These are phyloP conservation scores for Coniferiporia weirii DNA, from an alignment of 1,284 basidiomycete species.

Conservation along the genomic window DNA sequence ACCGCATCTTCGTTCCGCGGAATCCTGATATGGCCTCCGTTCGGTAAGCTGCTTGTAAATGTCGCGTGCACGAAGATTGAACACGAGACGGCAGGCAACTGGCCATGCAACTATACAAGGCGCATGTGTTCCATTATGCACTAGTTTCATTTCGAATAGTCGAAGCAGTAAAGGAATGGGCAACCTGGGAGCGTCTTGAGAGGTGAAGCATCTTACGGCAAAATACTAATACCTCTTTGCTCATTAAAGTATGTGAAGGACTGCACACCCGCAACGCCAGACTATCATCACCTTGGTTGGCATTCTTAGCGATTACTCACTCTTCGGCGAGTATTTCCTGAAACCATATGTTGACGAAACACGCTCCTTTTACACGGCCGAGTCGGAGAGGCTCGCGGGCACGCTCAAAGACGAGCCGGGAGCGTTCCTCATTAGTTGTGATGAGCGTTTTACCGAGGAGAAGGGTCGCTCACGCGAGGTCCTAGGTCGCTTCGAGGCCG, in stretches of 20 bases:
- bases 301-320: slow-evolving; percentile 45
- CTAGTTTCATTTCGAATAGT: slow-evolving; percentile 42
- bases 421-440: slow-evolving; percentile 50
- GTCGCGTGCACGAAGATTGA: not conserved
- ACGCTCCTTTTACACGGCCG: slow-evolving; percentile 45
- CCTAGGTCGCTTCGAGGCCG: slow-evolving; percentile 38
- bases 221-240: not conserved
- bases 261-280: slow-evolving; percentile 29
- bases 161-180: slow-evolving; percentile 51
- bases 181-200: slow-evolving; percentile 48
- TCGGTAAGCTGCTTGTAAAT: slow-evolving; percentile 20
- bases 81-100: slow-evolving; percentile 37
- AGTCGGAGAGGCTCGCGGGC: slow-evolving; percentile 36
- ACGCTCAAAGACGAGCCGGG: slow-evolving; percentile 40
- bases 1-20: slow-evolving; percentile 26
- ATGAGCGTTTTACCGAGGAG: slow-evolving; percentile 50
- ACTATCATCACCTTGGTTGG: slow-evolving; percentile 44
- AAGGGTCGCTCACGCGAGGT: slow-evolving; percentile 45
- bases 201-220: slow-evolving; percentile 26
- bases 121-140: slow-evolving; percentile 46
- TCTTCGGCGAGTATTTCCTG: slow-evolving; percentile 53
- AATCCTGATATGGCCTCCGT: slow-evolving; percentile 24
- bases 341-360: slow-evolving; percentile 45
- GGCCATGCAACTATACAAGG: slow-evolving; percentile 46
- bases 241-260: slow-evolving; percentile 20